Base-by-base conservation (phyloP, 2,329 filamentous ascomycete genomes). In the Diaporthe vaccinii region DNA sequence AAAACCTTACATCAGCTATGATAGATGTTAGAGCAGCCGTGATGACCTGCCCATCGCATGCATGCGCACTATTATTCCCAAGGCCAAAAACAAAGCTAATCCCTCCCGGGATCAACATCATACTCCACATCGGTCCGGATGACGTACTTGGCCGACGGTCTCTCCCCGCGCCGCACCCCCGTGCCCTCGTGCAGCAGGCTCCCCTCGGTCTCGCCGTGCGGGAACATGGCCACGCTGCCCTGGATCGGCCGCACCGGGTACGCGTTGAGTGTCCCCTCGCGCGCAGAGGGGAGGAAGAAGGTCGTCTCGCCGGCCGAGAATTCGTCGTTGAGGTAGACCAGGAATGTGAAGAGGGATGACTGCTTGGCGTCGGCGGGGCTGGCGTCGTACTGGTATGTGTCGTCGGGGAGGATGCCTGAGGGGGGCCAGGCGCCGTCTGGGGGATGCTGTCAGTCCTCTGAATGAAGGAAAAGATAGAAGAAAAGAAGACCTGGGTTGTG, bases 51-150 rank as follows among this genome's bases (percentile, higher is more conserved):
- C 34, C 34, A 34, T 9, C 1, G 7, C 7, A 34, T 34, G 8
- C 7, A 34, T 34, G 34, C 34, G 55, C 31, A 20, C 28, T 34
- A 4, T 8, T 34, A 4, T 8, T 28, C 1, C 9, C 39, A 17
- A 51, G 0, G 20, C 14, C 28, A 25, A 3, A 36, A 4, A 57
- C 46, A 55, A 17, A 46, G 46, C 68, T 75, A 75, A 3, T 70
- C 51, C 36, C 39, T 62, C 39, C 71, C 59, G 6, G 57, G 59
- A 22, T 86, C 83, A 87, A 94, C 84, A 81, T 94, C 92, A 77
- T 93, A 94, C 81, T 93, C 89, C 5, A 94, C 90, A 80, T 94
- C 93, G 0, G 92, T 93, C 74, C 93, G 83, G 59, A 94, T 93
- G 1, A 94, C 91, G 80, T 94, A 94, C 81, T 90, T 90, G 0